Conservation (phyloP, 2,329 filamentous ascomycete genomes). For the Fusarium luffae region DNA sequence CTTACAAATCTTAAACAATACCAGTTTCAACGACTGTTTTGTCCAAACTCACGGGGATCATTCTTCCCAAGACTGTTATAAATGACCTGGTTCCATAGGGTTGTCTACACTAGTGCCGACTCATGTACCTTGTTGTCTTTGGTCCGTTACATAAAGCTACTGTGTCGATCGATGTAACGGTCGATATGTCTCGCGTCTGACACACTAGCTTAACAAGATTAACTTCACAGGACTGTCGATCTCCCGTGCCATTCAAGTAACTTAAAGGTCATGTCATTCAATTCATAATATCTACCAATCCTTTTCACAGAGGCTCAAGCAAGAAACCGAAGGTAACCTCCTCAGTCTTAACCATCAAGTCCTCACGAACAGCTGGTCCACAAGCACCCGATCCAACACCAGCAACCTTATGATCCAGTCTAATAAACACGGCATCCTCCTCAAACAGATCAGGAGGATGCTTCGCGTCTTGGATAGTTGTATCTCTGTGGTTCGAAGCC, state of each 20-base stretch:
- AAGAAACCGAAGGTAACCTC: constrained; percentile 57
- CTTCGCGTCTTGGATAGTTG: constrained; percentile 65
- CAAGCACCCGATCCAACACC: constrained; percentile 63
- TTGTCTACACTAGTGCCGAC: background rate
- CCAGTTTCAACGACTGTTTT: background rate
- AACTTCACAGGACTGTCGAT: background rate
- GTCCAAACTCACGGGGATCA: background rate
- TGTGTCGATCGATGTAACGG: background rate
- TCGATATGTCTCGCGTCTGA: background rate
- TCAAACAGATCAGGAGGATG: constrained; percentile 72
- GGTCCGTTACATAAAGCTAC: background rate
- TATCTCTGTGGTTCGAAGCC: constrained; percentile 63
- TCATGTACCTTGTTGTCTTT: background rate
- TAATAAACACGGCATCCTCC: constrained; percentile 57
- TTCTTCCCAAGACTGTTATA: background rate
- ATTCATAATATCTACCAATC: background rate
- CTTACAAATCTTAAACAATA: too few species aligned
- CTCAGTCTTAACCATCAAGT: constrained; percentile 56
- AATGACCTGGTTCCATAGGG: too few species aligned
- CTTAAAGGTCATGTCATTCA: background rate
- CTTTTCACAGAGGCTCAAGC: constrained; percentile 47
- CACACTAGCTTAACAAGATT: background rate
- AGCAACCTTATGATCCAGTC: constrained; percentile 59
- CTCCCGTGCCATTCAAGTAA: background rate
- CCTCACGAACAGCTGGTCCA: constrained; percentile 59